Base-by-base conservation (phyloP, 2,329 filamentous ascomycete genomes). In the Apiospora arundinis region DNA sequence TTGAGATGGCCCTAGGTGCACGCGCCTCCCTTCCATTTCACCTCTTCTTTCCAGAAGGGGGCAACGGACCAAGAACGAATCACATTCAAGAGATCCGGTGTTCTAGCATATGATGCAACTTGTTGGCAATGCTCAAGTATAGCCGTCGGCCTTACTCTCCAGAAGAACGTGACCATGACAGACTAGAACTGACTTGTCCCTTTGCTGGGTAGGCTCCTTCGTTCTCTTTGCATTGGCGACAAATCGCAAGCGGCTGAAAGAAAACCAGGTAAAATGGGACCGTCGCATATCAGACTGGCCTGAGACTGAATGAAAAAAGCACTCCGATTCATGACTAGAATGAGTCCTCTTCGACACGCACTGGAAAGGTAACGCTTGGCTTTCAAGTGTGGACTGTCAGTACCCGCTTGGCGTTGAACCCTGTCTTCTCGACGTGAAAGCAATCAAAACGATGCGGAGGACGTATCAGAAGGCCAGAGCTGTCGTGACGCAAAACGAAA, bases 21-120 rank as follows among this genome's bases (percentile, higher is more conserved):
- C 56, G 56, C n/a, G n/a, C 56, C 56, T 63, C 21, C 56, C 56
- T 63, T 40, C 56, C 32, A 63, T 63, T 63, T 18, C 56, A 40
- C 56, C 56, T 63, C 56, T 40, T n/a, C 56, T 40, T 63, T 63
- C 56, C 32, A 63, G 56, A 63, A 63, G 32, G 32, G 25, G 32
- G 28, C 40, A 40, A n/a, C 56, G 56, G 32, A 63, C 56, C 56
- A 63, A n/a, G 56, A 63, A 16, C 56, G 28, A 32, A 63, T 63
- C 28, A 18, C 32, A 11, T 63, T 63, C 56, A 40, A 63, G 32
- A 63, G 37, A n/a, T 40, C 56, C 28, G 56, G 12, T n/a, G 18
- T 21, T 21, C 28, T 40, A 63, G 32, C 56, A 63, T 37, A n/a
- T 21, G 28, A 63, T n/a, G 32, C 32, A 40, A 28, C 28, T 40